Evolutionary conservation across 129 eudicot genomes (phyloP).

Genomic region (Flaveria brownii): DNA sequence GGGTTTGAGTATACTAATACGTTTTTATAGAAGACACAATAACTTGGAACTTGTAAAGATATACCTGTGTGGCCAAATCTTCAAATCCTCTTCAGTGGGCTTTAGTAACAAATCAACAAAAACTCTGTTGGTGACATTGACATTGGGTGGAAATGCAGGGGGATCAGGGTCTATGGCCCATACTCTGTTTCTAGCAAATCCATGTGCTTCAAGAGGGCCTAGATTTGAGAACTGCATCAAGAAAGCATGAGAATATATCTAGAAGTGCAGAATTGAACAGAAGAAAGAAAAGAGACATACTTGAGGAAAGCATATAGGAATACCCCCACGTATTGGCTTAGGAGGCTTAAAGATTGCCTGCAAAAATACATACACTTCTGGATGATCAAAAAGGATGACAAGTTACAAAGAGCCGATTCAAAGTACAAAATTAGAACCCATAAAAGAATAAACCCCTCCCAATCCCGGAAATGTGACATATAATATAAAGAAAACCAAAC

Average conservation of each 20-base stretch:
- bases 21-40: conserved; percentile 17
- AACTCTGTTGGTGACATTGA: conserved; percentile 50
- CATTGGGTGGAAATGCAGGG: conserved; percentile 52
- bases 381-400: conserved; percentile 23
- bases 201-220: conserved; percentile 81
- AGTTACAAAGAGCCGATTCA: neutral
- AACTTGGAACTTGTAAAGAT: conserved; percentile 17
- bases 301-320: conserved; percentile 94
- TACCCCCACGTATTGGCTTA: conserved; percentile 88
- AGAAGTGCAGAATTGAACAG: conserved; percentile 12
- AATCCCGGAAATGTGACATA: neutral
- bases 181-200: conserved; percentile 85
- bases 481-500: conserved; percentile 3
- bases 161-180: conserved; percentile 73
- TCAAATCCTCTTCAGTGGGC: conserved; percentile 80
- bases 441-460: neutral
- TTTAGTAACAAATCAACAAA: conserved; percentile 80
- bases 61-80: conserved; percentile 87
- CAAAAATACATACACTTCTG: conserved; percentile 17
- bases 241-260: conserved; percentile 23
- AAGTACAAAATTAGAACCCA: neutral
- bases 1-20: neutral
- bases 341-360: conserved; percentile 86
- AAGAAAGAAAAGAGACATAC: conserved; percentile 36
- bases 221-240: conserved; percentile 60